phyloP scores from a whole-genome alignment of 2,329 filamentous ascomycete genomes.

The Myriosclerotinia scirpicola region DNA sequence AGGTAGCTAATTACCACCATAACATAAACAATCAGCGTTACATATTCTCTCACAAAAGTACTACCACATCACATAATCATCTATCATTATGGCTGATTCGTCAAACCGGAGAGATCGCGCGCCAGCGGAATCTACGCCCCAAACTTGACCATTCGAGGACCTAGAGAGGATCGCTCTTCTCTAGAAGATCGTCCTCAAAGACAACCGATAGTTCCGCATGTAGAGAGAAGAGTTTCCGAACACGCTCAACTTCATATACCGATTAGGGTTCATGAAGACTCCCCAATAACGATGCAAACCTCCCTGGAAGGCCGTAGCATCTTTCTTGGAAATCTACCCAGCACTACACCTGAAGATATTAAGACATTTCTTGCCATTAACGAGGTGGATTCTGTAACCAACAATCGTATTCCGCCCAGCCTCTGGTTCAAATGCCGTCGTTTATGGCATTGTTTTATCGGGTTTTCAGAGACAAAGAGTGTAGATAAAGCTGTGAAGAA shows the following conservation, averaged over 20 bases:
- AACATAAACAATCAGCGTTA: no score
- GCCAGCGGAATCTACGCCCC: neutral
- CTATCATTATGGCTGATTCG: slow-evolving; percentile 1
- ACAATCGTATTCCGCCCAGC: slow-evolving; percentile 5
- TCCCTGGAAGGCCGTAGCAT: slow-evolving; percentile 11
- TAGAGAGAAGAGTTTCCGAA: neutral
- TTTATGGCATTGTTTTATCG: slow-evolving; percentile 13
- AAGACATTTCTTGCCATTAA: slow-evolving; percentile 1
- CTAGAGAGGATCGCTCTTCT: neutral
- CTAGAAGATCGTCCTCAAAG: neutral
- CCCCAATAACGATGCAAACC: neutral
- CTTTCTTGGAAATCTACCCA: slow-evolving; percentile 10
- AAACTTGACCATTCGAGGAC: neutral
- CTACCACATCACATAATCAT: neutral
- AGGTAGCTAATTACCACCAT: no score
- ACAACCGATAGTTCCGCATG: slow-evolving; percentile 8
- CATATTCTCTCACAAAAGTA: no score
- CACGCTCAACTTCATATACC: neutral
- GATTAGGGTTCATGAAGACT: slow-evolving; percentile 1
- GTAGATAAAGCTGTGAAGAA: slow-evolving; percentile 1
- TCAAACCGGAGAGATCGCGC: slow-evolving; percentile 12
- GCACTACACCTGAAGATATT: neutral
- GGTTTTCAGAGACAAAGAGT: neutral
- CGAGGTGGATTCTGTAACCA: neutral
- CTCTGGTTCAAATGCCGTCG: slow-evolving; percentile 6